These are phyloP conservation scores for Candida coleopterorum DNA, from an alignment of 805 yeast species.

Conservation along the genomic window DNA sequence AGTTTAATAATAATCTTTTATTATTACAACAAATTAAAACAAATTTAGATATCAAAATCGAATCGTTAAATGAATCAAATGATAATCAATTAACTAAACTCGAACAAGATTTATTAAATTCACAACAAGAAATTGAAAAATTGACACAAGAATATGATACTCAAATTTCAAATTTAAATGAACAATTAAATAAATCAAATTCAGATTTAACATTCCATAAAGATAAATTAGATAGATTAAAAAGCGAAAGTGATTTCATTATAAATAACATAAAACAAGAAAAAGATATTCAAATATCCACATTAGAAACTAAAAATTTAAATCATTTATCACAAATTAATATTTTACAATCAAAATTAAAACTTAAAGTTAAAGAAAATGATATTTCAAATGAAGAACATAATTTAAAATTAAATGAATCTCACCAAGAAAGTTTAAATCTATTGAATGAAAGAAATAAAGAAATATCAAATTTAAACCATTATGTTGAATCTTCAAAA, in stretches of 20 bases:
- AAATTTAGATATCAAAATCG: not conserved
- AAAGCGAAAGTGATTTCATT: too few relatives aligned
- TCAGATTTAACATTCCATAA: too few relatives aligned
- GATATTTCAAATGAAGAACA: not conserved
- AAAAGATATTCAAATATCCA: not conserved
- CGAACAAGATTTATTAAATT: not conserved
- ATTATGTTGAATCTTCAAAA: not conserved
- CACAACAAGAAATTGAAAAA: not conserved
- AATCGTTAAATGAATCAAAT: not conserved
- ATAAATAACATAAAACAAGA: too few relatives aligned
- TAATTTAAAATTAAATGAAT: not conserved
- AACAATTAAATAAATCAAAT: too few relatives aligned
- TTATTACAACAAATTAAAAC: too few relatives aligned
- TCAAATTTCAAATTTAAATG: too few relatives aligned
- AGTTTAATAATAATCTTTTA: too few relatives aligned
- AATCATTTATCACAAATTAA: not conserved
- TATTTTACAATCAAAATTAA: not conserved
- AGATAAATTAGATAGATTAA: too few relatives aligned
- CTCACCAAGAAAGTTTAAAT: not conserved
- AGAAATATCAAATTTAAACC: not conserved
- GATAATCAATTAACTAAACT: not conserved
- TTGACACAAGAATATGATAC: not conserved
- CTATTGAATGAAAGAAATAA: not conserved
- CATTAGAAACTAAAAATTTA: not conserved
- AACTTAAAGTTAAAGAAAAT: not conserved